These are phyloP conservation scores for Hyaloscypha bicolor DNA, from an alignment of 495 filamentous ascomycete genomes.

Conservation along the genomic window DNA sequence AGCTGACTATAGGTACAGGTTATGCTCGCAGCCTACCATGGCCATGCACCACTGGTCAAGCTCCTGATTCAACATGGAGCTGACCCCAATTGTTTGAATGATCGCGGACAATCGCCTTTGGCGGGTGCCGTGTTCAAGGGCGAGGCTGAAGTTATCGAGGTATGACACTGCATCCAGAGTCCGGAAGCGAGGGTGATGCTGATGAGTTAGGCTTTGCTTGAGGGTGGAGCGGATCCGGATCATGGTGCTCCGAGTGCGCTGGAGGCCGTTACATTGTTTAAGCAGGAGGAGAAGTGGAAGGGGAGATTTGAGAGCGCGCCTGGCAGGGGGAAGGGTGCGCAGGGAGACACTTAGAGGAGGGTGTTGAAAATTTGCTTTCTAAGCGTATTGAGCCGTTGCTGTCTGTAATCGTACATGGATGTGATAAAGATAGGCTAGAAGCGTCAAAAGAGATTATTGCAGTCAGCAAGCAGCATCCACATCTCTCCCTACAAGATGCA, in stretches of 20 bases:
- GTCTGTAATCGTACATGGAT: not conserved
- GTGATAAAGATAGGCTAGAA: too few relatives aligned
- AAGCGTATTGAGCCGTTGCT: not conserved
- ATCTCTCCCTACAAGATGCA: not conserved
- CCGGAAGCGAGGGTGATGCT: not conserved
- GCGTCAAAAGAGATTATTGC: not conserved
- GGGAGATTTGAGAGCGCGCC: slow-evolving; percentile 47
- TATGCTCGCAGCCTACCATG: slow-evolving; percentile 60
- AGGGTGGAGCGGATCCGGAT: slow-evolving; percentile 53
- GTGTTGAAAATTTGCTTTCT: not conserved
- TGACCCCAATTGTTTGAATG: slow-evolving; percentile 55
- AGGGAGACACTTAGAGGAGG: not conserved
- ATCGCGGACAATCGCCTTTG: slow-evolving; percentile 54
- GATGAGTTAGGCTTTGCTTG: slow-evolving; percentile 41
- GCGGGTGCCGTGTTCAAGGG: slow-evolving; percentile 60
- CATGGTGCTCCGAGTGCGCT: slow-evolving; percentile 49
- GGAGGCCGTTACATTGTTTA: slow-evolving; percentile 51
- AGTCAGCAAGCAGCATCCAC: not conserved
- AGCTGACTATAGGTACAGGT: slow-evolving; percentile 37
- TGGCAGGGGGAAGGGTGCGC: slow-evolving; percentile 42
- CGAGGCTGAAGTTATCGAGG: slow-evolving; percentile 50
- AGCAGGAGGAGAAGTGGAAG: slow-evolving; percentile 51
- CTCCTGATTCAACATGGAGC: slow-evolving; percentile 52
- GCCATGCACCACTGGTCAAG: slow-evolving; percentile 51
- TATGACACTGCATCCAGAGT: slow-evolving; percentile 15